Evolutionary conservation across 768 basidiomycete genomes (phyloP), one percentile per base, ranked within the genome.

Genomic region (Naganishia friedmannii): DNA sequence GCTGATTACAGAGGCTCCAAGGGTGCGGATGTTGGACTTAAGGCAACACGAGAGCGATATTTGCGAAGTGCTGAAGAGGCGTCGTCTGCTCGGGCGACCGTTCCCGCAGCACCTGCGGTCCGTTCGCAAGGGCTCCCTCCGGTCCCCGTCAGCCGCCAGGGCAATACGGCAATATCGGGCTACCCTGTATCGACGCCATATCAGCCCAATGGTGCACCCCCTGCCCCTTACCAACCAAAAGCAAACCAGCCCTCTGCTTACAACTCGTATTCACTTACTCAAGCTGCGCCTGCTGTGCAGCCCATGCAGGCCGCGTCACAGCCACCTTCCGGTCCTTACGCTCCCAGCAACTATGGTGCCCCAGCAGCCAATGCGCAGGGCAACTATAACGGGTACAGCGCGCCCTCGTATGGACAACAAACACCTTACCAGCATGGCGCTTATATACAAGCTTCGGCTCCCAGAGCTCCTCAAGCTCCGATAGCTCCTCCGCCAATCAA

Each of bases 1-100:
- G 74, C 82, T 13, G 88, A 87, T 63, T 98, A 96, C 81, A 86
- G 86, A 56, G 89, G 89, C 6, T 83, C 86, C 3, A 82, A 83
- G 4, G 85, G 81, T 0, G 75, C 73, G 17, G 77, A 77, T 12
- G 21, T 66, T 0, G 74, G 77, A 26, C 72, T 78, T 3, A 77
- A 77, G 39, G 77, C 76, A 57, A 77, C 76, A 34, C 73, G 77
- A 34, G 77, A 79, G 29, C 73, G 80, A 31, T 69, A 70, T n/a
- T 37, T 72, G 39, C 34, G 39, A 32, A 66, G 65, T 23, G 68
- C 65, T 21, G 72, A 23, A 17, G 31, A 51, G 8, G 6, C 48
- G 21, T 51, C 39, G 39, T 57, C 57, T 31, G 67, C 53, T 48
- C 70, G 66, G n/a, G 28, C 68, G 32, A 57, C 70, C 53, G 73